These are phyloP conservation scores for Lecanicillium sp. DNA, from an alignment of 2,329 filamentous ascomycete species.

Conservation along the genomic window DNA sequence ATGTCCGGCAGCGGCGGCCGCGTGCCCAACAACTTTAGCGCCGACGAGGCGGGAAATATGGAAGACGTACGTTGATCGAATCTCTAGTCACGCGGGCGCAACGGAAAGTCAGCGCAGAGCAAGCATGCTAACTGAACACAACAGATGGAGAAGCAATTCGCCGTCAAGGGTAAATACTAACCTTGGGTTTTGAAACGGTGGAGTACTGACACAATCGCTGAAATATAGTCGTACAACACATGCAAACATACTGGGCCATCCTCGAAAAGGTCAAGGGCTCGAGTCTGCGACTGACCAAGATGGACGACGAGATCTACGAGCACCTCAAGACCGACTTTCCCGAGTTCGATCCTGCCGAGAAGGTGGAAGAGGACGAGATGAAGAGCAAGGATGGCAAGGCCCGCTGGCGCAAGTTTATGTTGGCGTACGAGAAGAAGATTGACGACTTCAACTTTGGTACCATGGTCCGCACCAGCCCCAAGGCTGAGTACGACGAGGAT, in stretches of 20 bases:
- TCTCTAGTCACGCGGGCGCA: constrained; percentile 1
- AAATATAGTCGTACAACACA: constrained; percentile 71
- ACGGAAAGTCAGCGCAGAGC: neutral
- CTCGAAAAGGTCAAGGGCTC: constrained; percentile 86
- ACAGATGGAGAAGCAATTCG: constrained; percentile 98
- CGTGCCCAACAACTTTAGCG: constrained; percentile 49
- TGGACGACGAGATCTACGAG: constrained; percentile 90
- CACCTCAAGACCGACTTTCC: constrained; percentile 85
- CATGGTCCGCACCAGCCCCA: constrained; percentile 72
- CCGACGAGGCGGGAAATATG: constrained; percentile 46
- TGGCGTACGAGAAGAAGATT: constrained; percentile 87
- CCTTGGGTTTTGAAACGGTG: no score
- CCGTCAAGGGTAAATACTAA: constrained; percentile 77
- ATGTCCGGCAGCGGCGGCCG: constrained; percentile 21
- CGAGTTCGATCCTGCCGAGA: constrained; percentile 75
- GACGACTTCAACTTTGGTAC: constrained; percentile 98
- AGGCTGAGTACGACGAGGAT: constrained; percentile 77
- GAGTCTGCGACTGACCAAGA: constrained; percentile 80
- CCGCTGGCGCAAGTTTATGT: constrained; percentile 90
- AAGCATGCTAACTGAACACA: neutral
- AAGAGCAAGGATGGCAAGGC: constrained; percentile 96
- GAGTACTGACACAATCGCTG: neutral
- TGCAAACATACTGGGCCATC: constrained; percentile 95
- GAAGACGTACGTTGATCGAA: constrained; percentile 39
- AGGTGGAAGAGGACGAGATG: constrained; percentile 88